Conservation (phyloP, 306 rosid genomes). For the Vigna nakashimae region DNA sequence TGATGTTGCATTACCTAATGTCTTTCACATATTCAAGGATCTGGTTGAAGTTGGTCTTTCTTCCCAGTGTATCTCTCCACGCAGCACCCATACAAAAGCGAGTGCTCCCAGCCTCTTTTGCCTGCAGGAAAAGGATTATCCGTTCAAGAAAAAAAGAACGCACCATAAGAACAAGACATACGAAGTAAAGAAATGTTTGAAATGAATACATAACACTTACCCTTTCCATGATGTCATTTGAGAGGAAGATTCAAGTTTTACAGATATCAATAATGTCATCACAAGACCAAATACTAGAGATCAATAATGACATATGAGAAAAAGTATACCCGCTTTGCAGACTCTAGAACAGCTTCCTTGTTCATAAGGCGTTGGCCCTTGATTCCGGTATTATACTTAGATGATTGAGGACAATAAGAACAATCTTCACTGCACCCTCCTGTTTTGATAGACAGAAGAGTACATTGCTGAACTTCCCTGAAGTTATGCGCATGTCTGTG, state of each 20-base stretch:
- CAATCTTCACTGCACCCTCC: constrained; percentile 99
- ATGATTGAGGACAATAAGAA: constrained; percentile 95
- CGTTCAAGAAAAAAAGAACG: constrained; percentile 35
- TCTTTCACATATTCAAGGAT: constrained; percentile 88
- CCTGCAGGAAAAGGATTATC: constrained; percentile 57
- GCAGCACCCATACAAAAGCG: constrained; percentile 99
- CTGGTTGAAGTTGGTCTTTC: constrained; percentile 91
- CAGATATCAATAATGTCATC: constrained; percentile 2
- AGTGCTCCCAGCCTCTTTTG: constrained; percentile 98
- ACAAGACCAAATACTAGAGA: not conserved
- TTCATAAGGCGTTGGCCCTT: constrained; percentile 80
- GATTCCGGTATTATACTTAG: constrained; percentile 84
- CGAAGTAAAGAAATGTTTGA: not conserved
- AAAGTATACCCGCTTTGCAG: constrained; percentile 72
- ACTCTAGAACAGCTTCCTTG: constrained; percentile 77
- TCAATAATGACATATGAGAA: not conserved
- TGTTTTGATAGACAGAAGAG: constrained; percentile 92
- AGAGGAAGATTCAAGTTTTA: constrained; percentile 2
- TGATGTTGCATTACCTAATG: constrained; percentile 65
- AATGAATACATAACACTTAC: constrained; percentile 4
- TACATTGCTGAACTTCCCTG: constrained; percentile 97
- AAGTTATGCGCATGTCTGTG: constrained; percentile 93
- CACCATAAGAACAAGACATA: not conserved
- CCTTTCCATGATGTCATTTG: not conserved
- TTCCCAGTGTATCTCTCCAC: constrained; percentile 94